phyloP scores from a whole-genome alignment of 129 eudicot species.

The Chrysanthemum seticuspe region DNA sequence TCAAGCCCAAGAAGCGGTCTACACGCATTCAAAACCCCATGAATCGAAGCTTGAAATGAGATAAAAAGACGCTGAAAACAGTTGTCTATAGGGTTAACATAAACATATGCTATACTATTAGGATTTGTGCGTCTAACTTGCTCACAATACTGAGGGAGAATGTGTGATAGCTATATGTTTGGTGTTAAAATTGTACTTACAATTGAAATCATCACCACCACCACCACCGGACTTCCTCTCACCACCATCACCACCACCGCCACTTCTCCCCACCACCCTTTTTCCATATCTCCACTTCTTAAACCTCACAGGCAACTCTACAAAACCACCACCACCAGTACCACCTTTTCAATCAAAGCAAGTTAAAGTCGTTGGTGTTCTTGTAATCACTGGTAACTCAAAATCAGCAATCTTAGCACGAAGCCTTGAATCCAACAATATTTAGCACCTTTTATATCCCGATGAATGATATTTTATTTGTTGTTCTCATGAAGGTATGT shows the following conservation, averaged over 20 bases:
- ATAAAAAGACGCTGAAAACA: slow-evolving; percentile 73
- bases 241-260: slow-evolving; percentile 44
- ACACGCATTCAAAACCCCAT: slow-evolving; percentile 75
- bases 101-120: slow-evolving; percentile 74
- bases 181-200: too few relatives aligned
- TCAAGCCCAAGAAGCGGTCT: slow-evolving; percentile 78
- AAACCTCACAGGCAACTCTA: slow-evolving; percentile 26
- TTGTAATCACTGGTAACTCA: slow-evolving; percentile 44
- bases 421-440: slow-evolving; percentile 67
- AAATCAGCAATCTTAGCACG: slow-evolving; percentile 88
- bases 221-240: slow-evolving; percentile 36
- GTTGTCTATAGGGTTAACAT: slow-evolving; percentile 53
- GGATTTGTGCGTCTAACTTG: slow-evolving; percentile 70
- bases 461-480: too few relatives aligned
- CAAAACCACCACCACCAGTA: slow-evolving; percentile 12
- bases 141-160: slow-evolving; percentile 71
- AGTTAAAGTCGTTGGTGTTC: slow-evolving; percentile 37
- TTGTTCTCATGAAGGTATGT: too few relatives aligned
- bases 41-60: slow-evolving; percentile 80
- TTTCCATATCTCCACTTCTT: slow-evolving; percentile 21
- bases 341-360: slow-evolving; percentile 16
- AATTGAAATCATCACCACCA: neutral
- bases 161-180: slow-evolving; percentile 22
- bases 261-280: slow-evolving; percentile 39
- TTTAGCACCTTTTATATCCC: slow-evolving; percentile 39